A percentile compares a stretch with the other conserved stretches of the same genome.
phyloP scores from a whole-genome alignment of 192 early-diverging fungal species.

The Geranomyces variabilis region DNA sequence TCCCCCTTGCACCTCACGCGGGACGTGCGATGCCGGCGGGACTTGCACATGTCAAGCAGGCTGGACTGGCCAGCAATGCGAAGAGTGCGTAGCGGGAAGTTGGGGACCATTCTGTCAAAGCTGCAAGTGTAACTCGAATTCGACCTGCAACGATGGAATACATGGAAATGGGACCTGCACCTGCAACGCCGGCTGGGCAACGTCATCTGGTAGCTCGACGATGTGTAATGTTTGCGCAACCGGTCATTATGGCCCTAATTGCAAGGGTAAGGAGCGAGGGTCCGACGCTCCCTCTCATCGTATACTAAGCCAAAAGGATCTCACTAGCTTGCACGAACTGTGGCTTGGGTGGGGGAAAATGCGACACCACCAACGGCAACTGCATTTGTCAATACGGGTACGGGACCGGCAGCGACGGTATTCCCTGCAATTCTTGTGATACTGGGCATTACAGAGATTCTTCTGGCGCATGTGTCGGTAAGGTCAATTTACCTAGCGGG shows the following conservation, averaged over 20 bases:
- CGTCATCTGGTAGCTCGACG: not conserved
- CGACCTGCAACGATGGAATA: conserved; percentile 20
- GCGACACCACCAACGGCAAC: conserved; percentile 14
- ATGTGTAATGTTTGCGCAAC: conserved; percentile 11
- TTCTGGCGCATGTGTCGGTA: conserved; percentile 19
- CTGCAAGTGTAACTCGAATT: conserved; percentile 3
- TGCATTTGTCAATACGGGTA: conserved; percentile 24
- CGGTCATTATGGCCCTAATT: conserved; percentile 12
- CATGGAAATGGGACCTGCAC: conserved; percentile 28
- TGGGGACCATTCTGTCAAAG: conserved; percentile 15
- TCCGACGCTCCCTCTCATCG: too few species aligned
- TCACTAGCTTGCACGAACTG: conserved; percentile 22
- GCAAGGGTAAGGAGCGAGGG: conserved; percentile 24
- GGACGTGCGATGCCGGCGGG: conserved; percentile 8
- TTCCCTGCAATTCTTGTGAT: conserved; percentile 15
- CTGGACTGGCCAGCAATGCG: conserved; percentile 9
- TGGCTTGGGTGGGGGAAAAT: conserved; percentile 15
- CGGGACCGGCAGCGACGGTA: conserved; percentile 10
- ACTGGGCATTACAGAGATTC: conserved; percentile 18
- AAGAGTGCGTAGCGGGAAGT: conserved; percentile 12
- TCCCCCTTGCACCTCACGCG: conserved; percentile 11
- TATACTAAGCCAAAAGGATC: too few species aligned
- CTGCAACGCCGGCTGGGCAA: conserved; percentile 10
- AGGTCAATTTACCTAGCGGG: not conserved
- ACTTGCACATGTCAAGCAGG: conserved; percentile 1